These are phyloP conservation scores for Pseudogymnoascus sp. DNA, from an alignment of 2,329 filamentous ascomycete species.

Conservation along the genomic window DNA sequence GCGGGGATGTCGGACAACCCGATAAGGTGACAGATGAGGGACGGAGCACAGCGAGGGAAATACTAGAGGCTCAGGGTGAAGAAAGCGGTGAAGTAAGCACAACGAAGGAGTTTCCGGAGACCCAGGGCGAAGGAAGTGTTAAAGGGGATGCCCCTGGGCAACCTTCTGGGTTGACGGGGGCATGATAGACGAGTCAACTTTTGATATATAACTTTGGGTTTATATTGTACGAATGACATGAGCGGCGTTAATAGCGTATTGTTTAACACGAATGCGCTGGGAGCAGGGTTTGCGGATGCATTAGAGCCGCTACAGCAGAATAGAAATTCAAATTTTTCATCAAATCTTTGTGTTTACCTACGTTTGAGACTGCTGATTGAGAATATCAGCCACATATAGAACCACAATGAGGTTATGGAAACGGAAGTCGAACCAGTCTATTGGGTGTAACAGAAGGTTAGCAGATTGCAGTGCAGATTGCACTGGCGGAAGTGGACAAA, in stretches of 20 bases:
- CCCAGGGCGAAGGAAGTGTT: not conserved
- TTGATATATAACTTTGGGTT: not conserved
- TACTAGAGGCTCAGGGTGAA: not conserved
- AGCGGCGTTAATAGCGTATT: slow-evolving; percentile 1
- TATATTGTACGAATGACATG: slow-evolving; percentile 6
- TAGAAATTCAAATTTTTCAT: not conserved
- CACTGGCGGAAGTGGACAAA: not conserved
- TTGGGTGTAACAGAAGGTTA: not conserved
- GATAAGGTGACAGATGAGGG: not conserved
- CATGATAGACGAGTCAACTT: not conserved
- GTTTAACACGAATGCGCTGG: not conserved
- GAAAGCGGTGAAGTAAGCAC: not conserved
- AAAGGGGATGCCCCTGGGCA: not conserved
- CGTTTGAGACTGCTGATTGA: not conserved
- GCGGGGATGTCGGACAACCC: not conserved
- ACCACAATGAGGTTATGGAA: not conserved
- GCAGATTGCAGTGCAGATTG: no score
- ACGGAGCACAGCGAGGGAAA: not conserved
- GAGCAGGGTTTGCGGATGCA: not conserved
- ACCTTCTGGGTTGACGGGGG: not conserved
- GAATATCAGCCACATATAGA: not conserved
- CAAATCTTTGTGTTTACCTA: no score
- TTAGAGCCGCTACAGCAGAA: not conserved
- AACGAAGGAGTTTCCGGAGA: not conserved
- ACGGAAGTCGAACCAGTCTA: not conserved